Evolutionary conservation across 169 alveolate species (phyloP).

Genomic region (Besnoitia besnoiti): DNA sequence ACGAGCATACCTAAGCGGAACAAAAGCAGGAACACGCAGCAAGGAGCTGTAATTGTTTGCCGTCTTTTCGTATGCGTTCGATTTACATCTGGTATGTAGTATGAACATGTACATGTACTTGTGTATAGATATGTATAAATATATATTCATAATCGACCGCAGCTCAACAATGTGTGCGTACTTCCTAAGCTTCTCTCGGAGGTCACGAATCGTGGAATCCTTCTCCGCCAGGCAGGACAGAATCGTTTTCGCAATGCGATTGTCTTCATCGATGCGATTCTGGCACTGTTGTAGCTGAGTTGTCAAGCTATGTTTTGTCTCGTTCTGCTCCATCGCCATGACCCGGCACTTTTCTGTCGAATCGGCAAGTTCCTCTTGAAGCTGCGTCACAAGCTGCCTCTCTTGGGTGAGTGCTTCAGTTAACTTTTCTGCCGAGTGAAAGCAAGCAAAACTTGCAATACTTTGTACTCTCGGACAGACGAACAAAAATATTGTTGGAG

Average conservation of each 20-base stretch:
- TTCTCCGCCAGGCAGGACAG: neutral
- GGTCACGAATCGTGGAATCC: neutral
- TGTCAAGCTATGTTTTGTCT: slow-evolving; percentile 19
- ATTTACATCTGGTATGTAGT: too few species aligned
- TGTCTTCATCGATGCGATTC: neutral
- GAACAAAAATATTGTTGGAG: too few species aligned
- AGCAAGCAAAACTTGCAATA: slow-evolving; percentile 1
- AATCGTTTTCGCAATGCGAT: neutral
- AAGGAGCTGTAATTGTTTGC: too few species aligned
- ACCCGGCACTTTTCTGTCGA: neutral
- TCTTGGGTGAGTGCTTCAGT: neutral
- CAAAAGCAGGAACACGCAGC: too few species aligned
- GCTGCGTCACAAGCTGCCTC: neutral
- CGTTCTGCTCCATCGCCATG: slow-evolving; percentile 37
- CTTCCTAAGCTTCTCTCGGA: neutral
- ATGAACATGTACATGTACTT: too few species aligned
- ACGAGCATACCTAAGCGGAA: neutral
- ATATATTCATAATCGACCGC: too few species aligned
- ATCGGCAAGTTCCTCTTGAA: neutral
- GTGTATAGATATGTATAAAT: too few species aligned
- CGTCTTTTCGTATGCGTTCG: too few species aligned
- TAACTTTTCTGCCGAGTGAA: neutral
- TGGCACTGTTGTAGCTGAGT: slow-evolving; percentile 30
- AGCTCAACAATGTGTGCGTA: too few species aligned
- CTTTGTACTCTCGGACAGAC: too few species aligned